Conservation (phyloP, 2,329 filamentous ascomycete species). For the Fusarium poae region DNA sequence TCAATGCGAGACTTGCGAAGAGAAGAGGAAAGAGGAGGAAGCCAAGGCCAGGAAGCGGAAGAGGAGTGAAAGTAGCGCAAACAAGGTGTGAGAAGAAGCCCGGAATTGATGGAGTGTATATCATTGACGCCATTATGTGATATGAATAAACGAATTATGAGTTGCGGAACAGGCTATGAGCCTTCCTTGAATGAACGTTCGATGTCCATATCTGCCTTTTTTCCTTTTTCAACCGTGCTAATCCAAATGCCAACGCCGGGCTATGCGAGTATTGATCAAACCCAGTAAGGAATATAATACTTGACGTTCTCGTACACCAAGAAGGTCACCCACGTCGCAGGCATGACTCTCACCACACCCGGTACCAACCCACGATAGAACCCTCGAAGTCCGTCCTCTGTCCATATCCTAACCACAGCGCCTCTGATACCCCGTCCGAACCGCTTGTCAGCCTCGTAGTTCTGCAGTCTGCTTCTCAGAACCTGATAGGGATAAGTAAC, state of each 20-base stretch:
- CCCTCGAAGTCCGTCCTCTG: constrained; percentile 80
- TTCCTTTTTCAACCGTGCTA: constrained; percentile 3
- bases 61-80: neutral
- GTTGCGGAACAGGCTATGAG: neutral
- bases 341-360: constrained; percentile 90
- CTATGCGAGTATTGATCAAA: constrained; percentile 22
- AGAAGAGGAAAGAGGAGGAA: constrained; percentile 14
- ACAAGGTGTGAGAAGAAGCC: neutral
- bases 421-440: constrained; percentile 80
- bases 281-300: constrained; percentile 71
- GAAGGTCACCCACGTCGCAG: constrained; percentile 96
- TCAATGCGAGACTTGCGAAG: constrained; percentile 33
- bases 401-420: constrained; percentile 80
- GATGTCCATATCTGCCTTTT: constrained; percentile 5
- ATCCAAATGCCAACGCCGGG: constrained; percentile 7
- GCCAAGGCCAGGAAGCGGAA: constrained; percentile 2
- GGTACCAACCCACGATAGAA: constrained; percentile 94
- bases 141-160: constrained; percentile 2
- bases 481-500: constrained; percentile 97
- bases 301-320: constrained; percentile 96
- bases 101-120: neutral
- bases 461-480: constrained; percentile 87
- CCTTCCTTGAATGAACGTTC: neutral
- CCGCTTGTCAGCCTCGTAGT: constrained; percentile 80
- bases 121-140: neutral